phyloP scores from a whole-genome alignment of 2,329 filamentous ascomycete species.

The Magnaporthiopsis incrustans region DNA sequence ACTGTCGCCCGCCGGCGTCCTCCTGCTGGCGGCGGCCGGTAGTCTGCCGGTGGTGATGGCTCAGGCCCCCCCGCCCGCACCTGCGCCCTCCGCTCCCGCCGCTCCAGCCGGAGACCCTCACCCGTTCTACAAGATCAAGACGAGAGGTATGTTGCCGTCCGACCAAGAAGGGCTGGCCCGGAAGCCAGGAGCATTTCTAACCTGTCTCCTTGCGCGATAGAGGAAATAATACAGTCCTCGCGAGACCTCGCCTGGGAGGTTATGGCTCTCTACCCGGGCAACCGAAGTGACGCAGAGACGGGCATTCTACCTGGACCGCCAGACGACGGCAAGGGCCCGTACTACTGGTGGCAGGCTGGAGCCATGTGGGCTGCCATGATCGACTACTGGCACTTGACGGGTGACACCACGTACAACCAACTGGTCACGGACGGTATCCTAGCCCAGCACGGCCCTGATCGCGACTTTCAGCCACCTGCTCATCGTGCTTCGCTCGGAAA shows the following conservation, averaged over 20 bases:
- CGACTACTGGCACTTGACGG: slow-evolving; percentile 62
- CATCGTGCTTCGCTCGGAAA: slow-evolving; percentile 52
- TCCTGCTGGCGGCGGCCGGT: background rate
- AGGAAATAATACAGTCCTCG: background rate
- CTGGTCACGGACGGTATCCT: slow-evolving; percentile 50
- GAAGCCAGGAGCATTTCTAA: too few relatives aligned
- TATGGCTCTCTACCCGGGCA: background rate
- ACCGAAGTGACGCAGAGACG: slow-evolving; percentile 34
- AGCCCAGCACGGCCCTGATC: slow-evolving; percentile 44
- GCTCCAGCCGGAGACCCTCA: background rate
- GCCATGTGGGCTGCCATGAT: slow-evolving; percentile 62
- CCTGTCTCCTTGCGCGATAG: background rate
- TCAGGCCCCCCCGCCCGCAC: background rate
- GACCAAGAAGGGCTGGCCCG: too few relatives aligned
- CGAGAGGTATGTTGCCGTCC: background rate
- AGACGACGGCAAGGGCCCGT: slow-evolving; percentile 33
- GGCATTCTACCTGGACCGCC: slow-evolving; percentile 49
- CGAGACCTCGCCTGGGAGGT: background rate
- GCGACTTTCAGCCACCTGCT: slow-evolving; percentile 52
- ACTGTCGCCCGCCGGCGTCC: background rate
- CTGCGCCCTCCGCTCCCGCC: background rate
- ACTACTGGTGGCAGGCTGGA: slow-evolving; percentile 69
- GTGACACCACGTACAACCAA: slow-evolving; percentile 54
- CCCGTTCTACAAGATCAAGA: background rate
- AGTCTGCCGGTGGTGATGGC: background rate